Percentiles rank a stretch among this genome's conserved stretches.
These are phyloP conservation scores for Candida tropicalis DNA, from an alignment of 1,139 yeast genomes.

Conservation along the genomic window DNA sequence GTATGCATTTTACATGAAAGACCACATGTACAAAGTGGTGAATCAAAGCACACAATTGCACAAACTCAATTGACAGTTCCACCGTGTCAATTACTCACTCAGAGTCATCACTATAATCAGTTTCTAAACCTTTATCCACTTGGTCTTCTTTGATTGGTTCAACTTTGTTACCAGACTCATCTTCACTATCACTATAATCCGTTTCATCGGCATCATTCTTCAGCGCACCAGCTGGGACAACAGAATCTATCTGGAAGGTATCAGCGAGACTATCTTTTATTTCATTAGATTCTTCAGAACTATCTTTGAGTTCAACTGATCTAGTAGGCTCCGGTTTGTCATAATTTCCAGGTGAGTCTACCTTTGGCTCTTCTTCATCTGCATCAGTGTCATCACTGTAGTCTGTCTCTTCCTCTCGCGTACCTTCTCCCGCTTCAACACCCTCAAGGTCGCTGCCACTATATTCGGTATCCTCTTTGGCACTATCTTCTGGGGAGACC, in stretches of 20 bases:
- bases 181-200: not conserved
- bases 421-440: not conserved
- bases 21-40: too few species aligned
- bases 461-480: conserved; percentile 8
- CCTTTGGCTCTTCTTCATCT: not conserved
- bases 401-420: conserved; percentile 12
- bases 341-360: not conserved
- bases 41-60: not conserved
- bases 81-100: not conserved
- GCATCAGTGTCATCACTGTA: conserved; percentile 14
- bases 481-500: conserved; percentile 2
- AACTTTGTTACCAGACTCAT: not conserved
- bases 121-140: not conserved
- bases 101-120: conserved; percentile 4
- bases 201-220: not conserved
- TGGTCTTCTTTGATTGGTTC: not conserved
- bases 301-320: conserved; percentile 1
- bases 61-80: not conserved
- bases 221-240: not conserved
- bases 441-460: not conserved
- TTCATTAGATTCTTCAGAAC: not conserved
- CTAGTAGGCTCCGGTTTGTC: not conserved
- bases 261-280: not conserved
- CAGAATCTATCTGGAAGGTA: not conserved
- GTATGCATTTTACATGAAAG: too few species aligned